phyloP scores from a whole-genome alignment of 495 filamentous ascomycete genomes.

The Annulohypoxylon stygium region DNA sequence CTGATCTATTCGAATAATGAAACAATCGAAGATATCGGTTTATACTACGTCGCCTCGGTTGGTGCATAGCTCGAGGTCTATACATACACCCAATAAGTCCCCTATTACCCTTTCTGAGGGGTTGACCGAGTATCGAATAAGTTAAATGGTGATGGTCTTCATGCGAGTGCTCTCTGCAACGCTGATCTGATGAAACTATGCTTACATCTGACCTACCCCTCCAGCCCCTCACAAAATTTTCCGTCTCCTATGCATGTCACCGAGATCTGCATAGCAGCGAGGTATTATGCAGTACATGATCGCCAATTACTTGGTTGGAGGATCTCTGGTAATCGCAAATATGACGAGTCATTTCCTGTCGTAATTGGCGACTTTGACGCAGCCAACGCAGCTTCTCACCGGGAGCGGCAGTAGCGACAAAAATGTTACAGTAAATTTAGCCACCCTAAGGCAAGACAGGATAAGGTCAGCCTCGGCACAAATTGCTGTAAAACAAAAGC shows the following conservation, averaged over 20 bases:
- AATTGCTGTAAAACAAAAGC: conserved; percentile 31
- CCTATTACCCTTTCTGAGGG: background rate
- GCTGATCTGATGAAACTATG: conserved; percentile 30
- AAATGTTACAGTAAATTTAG: conserved; percentile 32
- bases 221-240: conserved; percentile 14
- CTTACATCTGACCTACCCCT: conserved; percentile 9
- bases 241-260: conserved; percentile 21
- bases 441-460: background rate
- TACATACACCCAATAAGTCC: conserved; percentile 1
- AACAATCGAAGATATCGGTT: background rate
- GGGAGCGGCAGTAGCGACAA: background rate
- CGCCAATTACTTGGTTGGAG: conserved; percentile 18
- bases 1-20: background rate
- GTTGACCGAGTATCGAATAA: conserved; percentile 4
- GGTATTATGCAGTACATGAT: conserved; percentile 12
- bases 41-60: conserved; percentile 17
- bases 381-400: conserved; percentile 12
- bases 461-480: background rate
- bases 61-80: conserved; percentile 23
- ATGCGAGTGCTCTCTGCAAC: conserved; percentile 33
- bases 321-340: conserved; percentile 27
- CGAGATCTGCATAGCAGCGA: conserved; percentile 22
- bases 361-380: background rate
- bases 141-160: background rate
- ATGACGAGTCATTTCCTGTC: conserved; percentile 16